Conservation (phyloP, 345 rosid genomes). For the Camelina neglecta region DNA sequence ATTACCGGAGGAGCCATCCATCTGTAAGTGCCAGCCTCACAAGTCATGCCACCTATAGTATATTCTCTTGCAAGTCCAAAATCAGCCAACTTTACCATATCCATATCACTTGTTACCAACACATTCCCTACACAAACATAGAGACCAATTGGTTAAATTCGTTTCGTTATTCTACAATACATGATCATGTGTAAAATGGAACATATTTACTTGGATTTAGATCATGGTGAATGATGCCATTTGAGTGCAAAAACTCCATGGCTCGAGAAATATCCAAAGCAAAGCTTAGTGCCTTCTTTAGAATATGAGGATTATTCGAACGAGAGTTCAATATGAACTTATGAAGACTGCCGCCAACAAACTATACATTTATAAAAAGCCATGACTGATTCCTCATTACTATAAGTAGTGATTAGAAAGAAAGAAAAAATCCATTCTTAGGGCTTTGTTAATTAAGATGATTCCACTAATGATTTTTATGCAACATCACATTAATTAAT, state of each 20-base stretch:
- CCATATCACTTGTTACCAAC: slow-evolving; percentile 54
- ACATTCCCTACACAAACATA: slow-evolving; percentile 52
- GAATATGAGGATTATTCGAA: no score
- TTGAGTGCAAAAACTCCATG: slow-evolving; percentile 72
- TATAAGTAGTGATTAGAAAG: no score
- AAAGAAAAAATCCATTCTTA: no score
- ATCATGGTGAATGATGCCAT: slow-evolving; percentile 75
- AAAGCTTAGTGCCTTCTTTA: slow-evolving; percentile 47
- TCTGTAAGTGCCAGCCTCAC: slow-evolving; percentile 68
- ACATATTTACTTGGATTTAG: slow-evolving; percentile 63
- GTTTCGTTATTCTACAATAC: background rate
- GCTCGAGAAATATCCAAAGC: slow-evolving; percentile 70
- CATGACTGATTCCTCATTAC: no score
- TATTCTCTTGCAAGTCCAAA: slow-evolving; percentile 69
- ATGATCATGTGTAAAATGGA: background rate
- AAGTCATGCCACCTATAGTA: slow-evolving; percentile 50
- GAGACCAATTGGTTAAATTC: background rate
- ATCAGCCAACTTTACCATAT: slow-evolving; percentile 57
- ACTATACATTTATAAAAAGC: no score
- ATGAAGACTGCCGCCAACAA: no score
- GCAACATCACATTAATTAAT: no score
- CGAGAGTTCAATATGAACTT: no score
- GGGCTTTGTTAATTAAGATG: no score
- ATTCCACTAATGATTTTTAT: no score
- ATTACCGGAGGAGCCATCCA: slow-evolving; percentile 89